Evolutionary conservation across 352 stramenopile genomes (phyloP), one percentile per base, ranked within the genome.

Genomic region (Phytopythium helicoides): DNA sequence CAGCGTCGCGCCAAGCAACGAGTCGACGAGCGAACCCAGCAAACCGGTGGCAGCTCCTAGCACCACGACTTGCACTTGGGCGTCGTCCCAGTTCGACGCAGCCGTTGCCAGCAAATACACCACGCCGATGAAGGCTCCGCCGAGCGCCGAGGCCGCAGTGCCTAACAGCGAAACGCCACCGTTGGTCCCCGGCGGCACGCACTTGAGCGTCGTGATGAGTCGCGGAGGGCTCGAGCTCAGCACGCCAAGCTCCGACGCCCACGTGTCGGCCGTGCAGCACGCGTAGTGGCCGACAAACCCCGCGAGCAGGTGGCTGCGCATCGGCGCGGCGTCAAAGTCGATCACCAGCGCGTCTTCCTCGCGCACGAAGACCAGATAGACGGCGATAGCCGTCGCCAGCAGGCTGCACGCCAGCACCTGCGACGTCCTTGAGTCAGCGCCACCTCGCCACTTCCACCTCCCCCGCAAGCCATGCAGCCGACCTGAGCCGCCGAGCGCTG

Each of bases 201-300:
- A 55, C 1, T 47, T 35, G 19, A 89, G 51, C 34, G 73, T 84
- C 37, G 92, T 98, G 54, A 98, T 86, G 33, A 98, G 73, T 35
- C 92, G 56, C 1, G 95, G 95, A 16, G 64, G 45, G 42, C 60
- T 73, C 38, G 68, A 70, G 42, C 78, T 88, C 1, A 98, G 70
- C 25, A 98, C 95, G 8, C 94, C 95, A 7, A 98, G 69, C 64
- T 98, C 95, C 1, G 88, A 97, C n/a, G 94, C 92, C 80, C 95
- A 96, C 15, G 95, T 98, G 66, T 99, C 94, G 0, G 83, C 94
- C 8, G 92, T 73, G 46, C 86, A 97, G 38, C 87, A 97, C 4
- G 94, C 92, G 64, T 98, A 97, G 64, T 98, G 94, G 11, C 88
- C 89, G 12, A 98, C 78, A 60, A 95, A 94, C 31, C 72, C 87